phyloP scores from a whole-genome alignment of 148 eudicot genomes.

The Linanthus parryae region DNA sequence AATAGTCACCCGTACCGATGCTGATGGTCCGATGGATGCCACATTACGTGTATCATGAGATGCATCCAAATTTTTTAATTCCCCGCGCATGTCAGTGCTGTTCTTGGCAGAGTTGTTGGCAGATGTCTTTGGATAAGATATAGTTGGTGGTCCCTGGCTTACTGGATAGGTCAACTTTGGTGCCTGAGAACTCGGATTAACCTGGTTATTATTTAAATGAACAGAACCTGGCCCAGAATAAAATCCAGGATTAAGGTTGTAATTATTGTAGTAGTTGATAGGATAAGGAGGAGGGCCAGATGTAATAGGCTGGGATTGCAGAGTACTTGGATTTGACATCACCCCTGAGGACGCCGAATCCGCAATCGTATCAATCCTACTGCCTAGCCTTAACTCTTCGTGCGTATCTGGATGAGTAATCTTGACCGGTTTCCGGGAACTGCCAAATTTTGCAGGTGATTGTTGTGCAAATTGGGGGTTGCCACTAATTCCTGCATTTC shows the following conservation, averaged over 20 bases:
- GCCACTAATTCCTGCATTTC: constrained; percentile 45
- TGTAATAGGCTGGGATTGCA: constrained; percentile 49
- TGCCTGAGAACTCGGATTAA: constrained; percentile 41
- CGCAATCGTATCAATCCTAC: constrained; percentile 16
- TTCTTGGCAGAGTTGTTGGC: constrained; percentile 23
- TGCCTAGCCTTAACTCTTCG: constrained; percentile 66
- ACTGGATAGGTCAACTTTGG: constrained; percentile 48
- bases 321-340: constrained; percentile 34
- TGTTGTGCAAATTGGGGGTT: constrained; percentile 49
- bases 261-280: constrained; percentile 41
- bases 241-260: constrained; percentile 24
- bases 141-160: constrained; percentile 25
- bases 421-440: constrained; percentile 58
- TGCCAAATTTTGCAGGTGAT: constrained; percentile 32
- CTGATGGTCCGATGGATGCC: constrained; percentile 16
- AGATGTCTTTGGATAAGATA: constrained; percentile 20
- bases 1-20: constrained; percentile 30
- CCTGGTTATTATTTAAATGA: constrained; percentile 34
- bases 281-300: constrained; percentile 35
- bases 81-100: constrained; percentile 17
- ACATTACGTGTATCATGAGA: constrained; percentile 16
- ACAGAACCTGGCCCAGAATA: constrained; percentile 34
- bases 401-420: constrained; percentile 88
- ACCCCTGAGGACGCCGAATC: constrained; percentile 37
- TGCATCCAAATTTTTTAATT: constrained; percentile 21